phyloP scores from a whole-genome alignment of 2,329 filamentous ascomycete genomes.

The Monosporascus sp. region DNA sequence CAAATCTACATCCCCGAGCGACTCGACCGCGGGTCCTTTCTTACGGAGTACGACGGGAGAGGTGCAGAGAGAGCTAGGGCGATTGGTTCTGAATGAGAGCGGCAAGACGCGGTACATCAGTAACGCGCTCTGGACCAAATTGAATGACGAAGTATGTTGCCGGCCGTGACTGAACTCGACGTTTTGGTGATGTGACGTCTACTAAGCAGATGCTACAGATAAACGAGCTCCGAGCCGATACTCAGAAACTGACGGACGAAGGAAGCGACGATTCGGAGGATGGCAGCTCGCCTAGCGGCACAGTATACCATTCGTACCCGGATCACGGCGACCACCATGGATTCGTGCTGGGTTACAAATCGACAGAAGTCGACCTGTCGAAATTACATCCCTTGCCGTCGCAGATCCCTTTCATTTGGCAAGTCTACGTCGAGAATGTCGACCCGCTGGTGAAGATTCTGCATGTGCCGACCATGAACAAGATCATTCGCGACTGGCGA shows the following conservation, averaged over 20 bases:
- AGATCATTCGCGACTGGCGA: constrained; percentile 55
- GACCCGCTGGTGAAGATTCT: constrained; percentile 68
- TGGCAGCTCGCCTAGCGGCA: constrained; percentile 43
- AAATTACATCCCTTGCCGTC: constrained; percentile 60
- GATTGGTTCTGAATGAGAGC: constrained; percentile 64
- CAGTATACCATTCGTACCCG: constrained; percentile 27
- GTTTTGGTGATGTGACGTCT: background rate
- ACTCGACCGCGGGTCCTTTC: constrained; percentile 19
- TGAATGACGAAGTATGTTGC: constrained; percentile 63
- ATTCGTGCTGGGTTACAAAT: constrained; percentile 69
- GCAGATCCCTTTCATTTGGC: constrained; percentile 64
- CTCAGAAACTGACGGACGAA: constrained; percentile 42
- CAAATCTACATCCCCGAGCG: constrained; percentile 14
- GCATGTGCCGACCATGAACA: constrained; percentile 62
- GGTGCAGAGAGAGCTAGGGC: constrained; percentile 53
- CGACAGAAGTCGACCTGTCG: constrained; percentile 61
- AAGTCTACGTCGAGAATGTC: constrained; percentile 66
- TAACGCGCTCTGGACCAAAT: constrained; percentile 69
- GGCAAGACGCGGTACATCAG: constrained; percentile 69
- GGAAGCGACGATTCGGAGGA: constrained; percentile 58
- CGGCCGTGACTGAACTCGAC: background rate
- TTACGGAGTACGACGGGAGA: constrained; percentile 26
- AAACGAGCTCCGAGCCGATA: constrained; percentile 42
- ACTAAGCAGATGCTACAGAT: constrained; percentile 4
- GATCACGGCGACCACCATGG: constrained; percentile 55